These are phyloP conservation scores for Coemansia sp. DNA, from an alignment of 192 early-diverging fungal genomes.

Conservation along the genomic window DNA sequence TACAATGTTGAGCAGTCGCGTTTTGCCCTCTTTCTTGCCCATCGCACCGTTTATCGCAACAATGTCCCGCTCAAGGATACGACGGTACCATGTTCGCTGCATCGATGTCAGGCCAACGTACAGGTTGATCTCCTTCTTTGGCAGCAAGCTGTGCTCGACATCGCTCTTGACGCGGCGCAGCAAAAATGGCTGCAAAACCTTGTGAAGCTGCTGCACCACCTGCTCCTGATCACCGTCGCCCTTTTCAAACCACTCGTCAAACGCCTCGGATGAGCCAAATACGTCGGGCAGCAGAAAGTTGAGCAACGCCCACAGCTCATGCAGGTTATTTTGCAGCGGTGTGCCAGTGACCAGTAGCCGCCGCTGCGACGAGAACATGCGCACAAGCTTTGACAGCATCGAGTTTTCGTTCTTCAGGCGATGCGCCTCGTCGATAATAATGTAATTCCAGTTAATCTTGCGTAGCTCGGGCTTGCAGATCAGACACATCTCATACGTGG, in stretches of 20 bases:
- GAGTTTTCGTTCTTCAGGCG: conserved; percentile 93
- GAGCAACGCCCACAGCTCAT: conserved; percentile 98
- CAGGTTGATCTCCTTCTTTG: conserved; percentile 91
- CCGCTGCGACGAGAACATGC: conserved; percentile 81
- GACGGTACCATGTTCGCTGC: conserved; percentile 96
- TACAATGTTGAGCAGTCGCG: conserved; percentile 90
- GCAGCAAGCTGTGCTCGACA: conserved; percentile 93
- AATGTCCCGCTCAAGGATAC: conserved; percentile 95
- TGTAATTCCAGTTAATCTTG: conserved; percentile 75
- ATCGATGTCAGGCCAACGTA: conserved; percentile 92
- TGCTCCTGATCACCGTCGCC: conserved; percentile 57
- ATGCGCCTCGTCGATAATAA: conserved; percentile 81
- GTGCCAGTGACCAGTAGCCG: conserved; percentile 94
- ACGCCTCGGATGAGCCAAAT: conserved; percentile 90
- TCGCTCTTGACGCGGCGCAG: conserved; percentile 89
- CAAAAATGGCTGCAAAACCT: conserved; percentile 68
- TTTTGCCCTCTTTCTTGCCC: conserved; percentile 83
- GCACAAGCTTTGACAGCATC: conserved; percentile 90
- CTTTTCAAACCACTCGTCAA: conserved; percentile 89
- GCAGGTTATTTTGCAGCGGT: conserved; percentile 95
- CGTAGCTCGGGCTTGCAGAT: conserved; percentile 82
- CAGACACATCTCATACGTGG: conserved; percentile 95
- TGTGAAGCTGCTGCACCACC: conserved; percentile 71
- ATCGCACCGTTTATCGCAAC: conserved; percentile 88
- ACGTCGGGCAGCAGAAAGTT: conserved; percentile 98